Percentiles rank a stretch among this genome's conserved stretches.
These are phyloP conservation scores for Saccharata proteae DNA, from an alignment of 2,329 filamentous ascomycete species.

Conservation along the genomic window DNA sequence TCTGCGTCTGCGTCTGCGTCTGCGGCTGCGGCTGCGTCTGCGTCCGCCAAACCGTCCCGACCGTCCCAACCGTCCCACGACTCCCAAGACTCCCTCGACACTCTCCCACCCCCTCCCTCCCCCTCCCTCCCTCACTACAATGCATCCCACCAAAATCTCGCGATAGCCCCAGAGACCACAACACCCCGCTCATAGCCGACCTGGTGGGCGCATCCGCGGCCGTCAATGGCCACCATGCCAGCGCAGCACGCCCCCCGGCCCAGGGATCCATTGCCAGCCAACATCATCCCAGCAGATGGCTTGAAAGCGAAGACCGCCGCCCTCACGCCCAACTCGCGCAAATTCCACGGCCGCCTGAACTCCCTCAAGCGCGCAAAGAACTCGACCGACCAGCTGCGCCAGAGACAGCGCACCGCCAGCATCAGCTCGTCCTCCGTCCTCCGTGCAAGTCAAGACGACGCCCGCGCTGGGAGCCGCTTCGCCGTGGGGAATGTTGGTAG, in stretches of 20 bases:
- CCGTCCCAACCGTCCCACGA: no score
- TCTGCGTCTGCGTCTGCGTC: no score
- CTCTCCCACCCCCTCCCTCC: background rate
- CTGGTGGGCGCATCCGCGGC: background rate
- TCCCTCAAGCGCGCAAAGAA: slow-evolving; percentile 26
- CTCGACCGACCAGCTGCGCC: slow-evolving; percentile 23
- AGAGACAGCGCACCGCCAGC: slow-evolving; percentile 17
- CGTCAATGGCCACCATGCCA: slow-evolving; percentile 21
- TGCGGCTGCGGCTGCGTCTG: no score
- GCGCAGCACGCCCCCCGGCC: slow-evolving; percentile 17
- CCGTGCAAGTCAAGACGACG: slow-evolving; percentile 14
- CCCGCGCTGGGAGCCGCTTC: slow-evolving; percentile 22
- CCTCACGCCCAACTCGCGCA: slow-evolving; percentile 7
- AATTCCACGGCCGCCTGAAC: slow-evolving; percentile 11
- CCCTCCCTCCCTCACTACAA: background rate
- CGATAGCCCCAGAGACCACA: background rate
- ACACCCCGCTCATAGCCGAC: no score
- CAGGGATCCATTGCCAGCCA: slow-evolving; percentile 16
- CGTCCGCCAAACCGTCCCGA: no score
- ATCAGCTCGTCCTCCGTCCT: slow-evolving; percentile 22
- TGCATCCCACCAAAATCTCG: background rate
- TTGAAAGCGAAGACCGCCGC: slow-evolving; percentile 16
- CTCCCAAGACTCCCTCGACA: background rate
- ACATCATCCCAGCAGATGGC: slow-evolving; percentile 15
- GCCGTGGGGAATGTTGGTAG: slow-evolving; percentile 34